Conservation (phyloP, 106 monocot species). For the Allium cepa region DNA sequence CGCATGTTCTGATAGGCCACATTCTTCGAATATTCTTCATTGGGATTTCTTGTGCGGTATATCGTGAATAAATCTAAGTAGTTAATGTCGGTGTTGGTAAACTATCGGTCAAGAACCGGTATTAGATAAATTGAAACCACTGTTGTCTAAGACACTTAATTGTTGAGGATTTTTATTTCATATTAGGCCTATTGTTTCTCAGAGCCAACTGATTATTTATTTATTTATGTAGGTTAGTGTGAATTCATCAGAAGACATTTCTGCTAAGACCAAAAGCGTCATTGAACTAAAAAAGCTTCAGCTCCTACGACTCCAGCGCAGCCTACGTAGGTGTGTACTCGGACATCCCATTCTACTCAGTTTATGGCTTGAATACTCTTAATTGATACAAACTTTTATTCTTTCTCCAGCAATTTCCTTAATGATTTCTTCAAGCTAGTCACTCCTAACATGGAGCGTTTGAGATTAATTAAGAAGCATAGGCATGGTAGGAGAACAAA, state of each 20-base stretch:
- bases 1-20: too few relatives aligned
- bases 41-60: too few relatives aligned
- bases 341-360: not conserved
- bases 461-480: slow-evolving; percentile 88
- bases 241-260: slow-evolving; percentile 92
- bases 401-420: slow-evolving; percentile 74
- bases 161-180: too few relatives aligned
- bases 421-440: slow-evolving; percentile 93
- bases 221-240: slow-evolving; percentile 56
- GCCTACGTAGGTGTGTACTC: slow-evolving; percentile 60
- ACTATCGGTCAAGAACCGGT: too few relatives aligned
- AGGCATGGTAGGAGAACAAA: slow-evolving; percentile 89
- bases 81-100: too few relatives aligned
- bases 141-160: too few relatives aligned
- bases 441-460: slow-evolving; percentile 62
- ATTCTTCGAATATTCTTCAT: too few relatives aligned
- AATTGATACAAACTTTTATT: not conserved
- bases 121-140: too few relatives aligned
- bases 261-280: slow-evolving; percentile 94
- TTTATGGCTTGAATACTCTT: not conserved
- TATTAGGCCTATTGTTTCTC: not conserved
- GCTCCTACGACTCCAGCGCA: slow-evolving; percentile 78
- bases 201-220: slow-evolving; percentile 1
- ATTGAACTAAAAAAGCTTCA: slow-evolving; percentile 99
- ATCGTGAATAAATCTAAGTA: too few relatives aligned